Evolutionary conservation across 1,284 basidiomycete species (phyloP).

Genomic region (Leccinum olivaceoglutinosum): DNA sequence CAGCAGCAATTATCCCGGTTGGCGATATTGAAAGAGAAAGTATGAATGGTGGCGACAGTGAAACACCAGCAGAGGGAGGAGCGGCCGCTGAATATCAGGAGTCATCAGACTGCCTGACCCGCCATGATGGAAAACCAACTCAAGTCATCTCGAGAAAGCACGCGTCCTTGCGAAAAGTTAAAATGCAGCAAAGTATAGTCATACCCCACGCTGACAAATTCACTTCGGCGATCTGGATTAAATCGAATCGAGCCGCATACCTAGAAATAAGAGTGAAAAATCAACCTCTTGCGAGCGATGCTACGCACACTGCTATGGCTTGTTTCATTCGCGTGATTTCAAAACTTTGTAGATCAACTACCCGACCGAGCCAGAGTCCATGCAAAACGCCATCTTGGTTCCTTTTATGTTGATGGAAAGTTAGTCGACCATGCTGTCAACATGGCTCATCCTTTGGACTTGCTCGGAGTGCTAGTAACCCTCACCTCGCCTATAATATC

Average conservation of each 20-base stretch:
- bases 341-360: conserved; percentile 50
- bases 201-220: conserved; percentile 73
- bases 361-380: conserved; percentile 65
- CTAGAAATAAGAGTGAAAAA: conserved; percentile 34
- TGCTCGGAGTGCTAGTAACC: neutral
- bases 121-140: conserved; percentile 34
- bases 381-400: conserved; percentile 59
- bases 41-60: conserved; percentile 70
- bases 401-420: conserved; percentile 51
- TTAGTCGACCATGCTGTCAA: conserved; percentile 39
- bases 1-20: conserved; percentile 57
- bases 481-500: conserved; percentile 68
- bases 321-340: conserved; percentile 51
- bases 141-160: conserved; percentile 56
- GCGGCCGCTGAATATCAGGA: conserved; percentile 32
- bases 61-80: conserved; percentile 40
- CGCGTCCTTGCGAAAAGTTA: conserved; percentile 51
- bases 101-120: conserved; percentile 3
- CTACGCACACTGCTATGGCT: too few species aligned
- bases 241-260: conserved; percentile 65
- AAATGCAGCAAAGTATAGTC: conserved; percentile 65
- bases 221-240: conserved; percentile 60
- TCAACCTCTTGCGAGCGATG: neutral
- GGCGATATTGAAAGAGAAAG: conserved; percentile 52
- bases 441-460: conserved; percentile 18